Percentiles rank a stretch among this genome's conserved stretches.
Evolutionary conservation across 345 rosid species (phyloP).

Genomic region (Eucalyptus paniculata): DNA sequence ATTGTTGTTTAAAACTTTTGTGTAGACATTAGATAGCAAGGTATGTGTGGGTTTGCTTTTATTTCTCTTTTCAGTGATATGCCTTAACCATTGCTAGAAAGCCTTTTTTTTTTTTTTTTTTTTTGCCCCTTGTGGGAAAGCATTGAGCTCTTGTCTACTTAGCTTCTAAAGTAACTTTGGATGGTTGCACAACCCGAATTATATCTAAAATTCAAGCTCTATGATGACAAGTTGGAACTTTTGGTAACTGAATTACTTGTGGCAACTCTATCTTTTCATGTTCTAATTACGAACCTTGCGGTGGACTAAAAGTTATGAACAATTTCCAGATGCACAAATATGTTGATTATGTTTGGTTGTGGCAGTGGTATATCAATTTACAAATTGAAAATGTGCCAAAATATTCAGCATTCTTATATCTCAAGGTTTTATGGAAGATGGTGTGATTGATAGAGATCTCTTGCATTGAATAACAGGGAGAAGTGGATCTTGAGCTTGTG

Average conservation of each 20-base stretch:
- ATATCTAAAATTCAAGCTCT: neutral
- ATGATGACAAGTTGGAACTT: neutral
- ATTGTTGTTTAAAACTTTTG: neutral
- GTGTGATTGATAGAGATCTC: neutral
- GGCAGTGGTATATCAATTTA: neutral
- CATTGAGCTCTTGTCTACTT: neutral
- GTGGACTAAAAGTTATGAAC: neutral
- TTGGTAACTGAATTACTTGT: neutral
- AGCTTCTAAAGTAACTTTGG: neutral
- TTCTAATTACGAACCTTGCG: neutral
- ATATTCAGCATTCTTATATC: neutral
- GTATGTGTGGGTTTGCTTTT: neutral
- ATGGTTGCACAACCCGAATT: neutral
- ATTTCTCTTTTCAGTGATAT: neutral
- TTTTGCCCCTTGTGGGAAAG: neutral
- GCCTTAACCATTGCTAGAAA: neutral
- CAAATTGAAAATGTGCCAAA: neutral
- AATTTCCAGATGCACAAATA: neutral
- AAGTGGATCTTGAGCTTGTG: neutral
- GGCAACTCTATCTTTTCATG: neutral
- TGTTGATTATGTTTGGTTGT: neutral
- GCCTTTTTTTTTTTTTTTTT: neutral
- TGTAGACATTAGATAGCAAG: neutral
- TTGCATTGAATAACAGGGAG: neutral
- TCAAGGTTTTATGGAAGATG: neutral